Conservation (phyloP, 2,329 filamentous ascomycete species). For the Penicillium sp. region DNA sequence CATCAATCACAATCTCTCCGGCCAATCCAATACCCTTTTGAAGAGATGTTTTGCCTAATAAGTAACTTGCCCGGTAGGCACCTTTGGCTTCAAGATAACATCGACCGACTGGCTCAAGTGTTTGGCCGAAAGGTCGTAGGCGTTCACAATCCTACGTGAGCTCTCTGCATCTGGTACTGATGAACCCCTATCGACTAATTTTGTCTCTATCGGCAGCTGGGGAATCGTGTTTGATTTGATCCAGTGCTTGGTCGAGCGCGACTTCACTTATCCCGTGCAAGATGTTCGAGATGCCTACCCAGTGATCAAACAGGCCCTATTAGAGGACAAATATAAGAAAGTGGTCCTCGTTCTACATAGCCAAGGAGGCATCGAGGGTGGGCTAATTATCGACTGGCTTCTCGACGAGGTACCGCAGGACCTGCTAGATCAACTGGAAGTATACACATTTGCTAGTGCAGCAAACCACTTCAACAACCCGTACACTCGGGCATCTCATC, state of each 20-base stretch:
- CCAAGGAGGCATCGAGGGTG: conserved; percentile 74
- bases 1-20: conserved; percentile 44
- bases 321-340: conserved; percentile 64
- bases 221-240: conserved; percentile 76
- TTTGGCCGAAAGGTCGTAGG: conserved; percentile 72
- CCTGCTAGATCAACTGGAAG: conserved; percentile 68
- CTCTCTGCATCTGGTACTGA: conserved; percentile 20
- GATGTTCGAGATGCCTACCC: conserved; percentile 65
- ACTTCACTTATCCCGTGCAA: conserved; percentile 69
- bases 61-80: conserved; percentile 32
- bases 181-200: too few relatives aligned
- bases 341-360: conserved; percentile 75
- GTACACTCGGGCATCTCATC: conserved; percentile 42
- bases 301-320: conserved; percentile 63
- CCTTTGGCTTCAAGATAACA: conserved; percentile 69
- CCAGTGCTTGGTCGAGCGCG: conserved; percentile 75
- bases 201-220: conserved; percentile 30
- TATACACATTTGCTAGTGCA: conserved; percentile 75
- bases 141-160: conserved; percentile 71
- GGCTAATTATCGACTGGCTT: conserved; percentile 74
- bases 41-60: neutral
- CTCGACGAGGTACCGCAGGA: conserved; percentile 70
- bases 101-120: conserved; percentile 70
- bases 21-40: neutral
- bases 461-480: conserved; percentile 84